Evolutionary conservation across 805 yeast genomes (phyloP).

Genomic region (Ogataea kodamae): DNA sequence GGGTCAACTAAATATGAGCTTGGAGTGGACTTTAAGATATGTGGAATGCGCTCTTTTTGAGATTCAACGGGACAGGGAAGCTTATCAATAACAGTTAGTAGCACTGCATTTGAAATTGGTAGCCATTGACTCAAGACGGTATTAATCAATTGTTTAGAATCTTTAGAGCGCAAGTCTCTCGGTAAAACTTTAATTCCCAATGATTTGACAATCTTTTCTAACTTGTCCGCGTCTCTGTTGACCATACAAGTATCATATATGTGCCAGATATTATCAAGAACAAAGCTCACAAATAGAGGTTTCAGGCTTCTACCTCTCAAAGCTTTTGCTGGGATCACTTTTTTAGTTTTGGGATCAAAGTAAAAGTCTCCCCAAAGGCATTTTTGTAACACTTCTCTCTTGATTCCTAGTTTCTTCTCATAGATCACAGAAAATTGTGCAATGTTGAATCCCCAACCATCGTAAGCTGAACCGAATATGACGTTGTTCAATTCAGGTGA

Average conservation of each 20-base stretch:
- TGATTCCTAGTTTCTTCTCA: constrained; percentile 80
- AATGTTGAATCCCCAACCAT: constrained; percentile 97
- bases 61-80: constrained; percentile 81
- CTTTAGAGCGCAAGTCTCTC: constrained; percentile 77
- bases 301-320: constrained; percentile 59
- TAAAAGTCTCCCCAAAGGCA: constrained; percentile 96
- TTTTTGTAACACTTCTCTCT: constrained; percentile 70
- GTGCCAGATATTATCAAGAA: constrained; percentile 89
- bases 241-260: constrained; percentile 69
- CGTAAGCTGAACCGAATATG: constrained; percentile 84
- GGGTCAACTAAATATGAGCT: constrained; percentile 46
- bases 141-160: constrained; percentile 57
- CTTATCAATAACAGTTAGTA: constrained; percentile 78
- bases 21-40: constrained; percentile 59
- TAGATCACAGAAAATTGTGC: constrained; percentile 85
- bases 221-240: constrained; percentile 63
- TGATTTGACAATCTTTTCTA: constrained; percentile 71
- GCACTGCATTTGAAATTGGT: constrained; percentile 82
- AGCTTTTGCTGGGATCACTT: constrained; percentile 65
- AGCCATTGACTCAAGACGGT: constrained; percentile 88
- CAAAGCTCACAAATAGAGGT: constrained; percentile 83
- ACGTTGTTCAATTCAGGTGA: constrained; percentile 87
- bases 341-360: constrained; percentile 85
- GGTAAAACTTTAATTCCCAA: constrained; percentile 66
- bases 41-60: constrained; percentile 68